A percentile compares a stretch with the other conserved stretches of the same genome.
Evolutionary conservation across 1,284 basidiomycete species (phyloP).

Genomic region (Microstroma glucosiphilum): DNA sequence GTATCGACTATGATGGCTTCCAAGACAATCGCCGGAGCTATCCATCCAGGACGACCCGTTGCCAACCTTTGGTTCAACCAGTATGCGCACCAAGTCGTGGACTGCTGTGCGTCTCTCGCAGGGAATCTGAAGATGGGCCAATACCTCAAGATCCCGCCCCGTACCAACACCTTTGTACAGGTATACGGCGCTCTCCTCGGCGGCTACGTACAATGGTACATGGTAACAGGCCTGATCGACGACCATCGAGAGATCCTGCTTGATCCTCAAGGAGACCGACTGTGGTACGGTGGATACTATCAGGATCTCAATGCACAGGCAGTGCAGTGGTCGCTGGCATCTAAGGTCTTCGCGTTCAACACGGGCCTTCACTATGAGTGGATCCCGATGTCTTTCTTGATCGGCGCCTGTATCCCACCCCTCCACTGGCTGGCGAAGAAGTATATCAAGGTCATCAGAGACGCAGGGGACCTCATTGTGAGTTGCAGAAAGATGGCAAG

Average conservation of each 20-base stretch:
- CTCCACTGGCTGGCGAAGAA: conserved; percentile 56
- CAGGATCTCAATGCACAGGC: conserved; percentile 13
- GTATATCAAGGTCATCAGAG: conserved; percentile 14
- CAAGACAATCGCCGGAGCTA: conserved; percentile 30
- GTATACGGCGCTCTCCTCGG: conserved; percentile 26
- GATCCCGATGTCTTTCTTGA: conserved; percentile 59
- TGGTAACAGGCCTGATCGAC: conserved; percentile 19
- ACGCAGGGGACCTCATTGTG: neutral
- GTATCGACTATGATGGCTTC: conserved; percentile 21
- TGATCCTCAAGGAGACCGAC: conserved; percentile 22
- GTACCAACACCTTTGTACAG: conserved; percentile 24
- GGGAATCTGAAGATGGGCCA: conserved; percentile 28
- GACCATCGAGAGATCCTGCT: conserved; percentile 23
- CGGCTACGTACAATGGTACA: conserved; percentile 24
- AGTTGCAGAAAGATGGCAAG: neutral
- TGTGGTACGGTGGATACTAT: conserved; percentile 8
- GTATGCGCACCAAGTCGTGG: conserved; percentile 26
- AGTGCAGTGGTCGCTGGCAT: conserved; percentile 29
- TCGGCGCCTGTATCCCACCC: conserved; percentile 49
- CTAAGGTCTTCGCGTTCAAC: conserved; percentile 19
- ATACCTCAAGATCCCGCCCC: conserved; percentile 32
- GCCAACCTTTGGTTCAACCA: conserved; percentile 32
- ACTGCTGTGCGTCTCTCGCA: conserved; percentile 12
- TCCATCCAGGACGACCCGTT: conserved; percentile 27
- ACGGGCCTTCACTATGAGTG: conserved; percentile 56